phyloP scores from a whole-genome alignment of 75 land plant species.

The Selaginella tamariscina region DNA sequence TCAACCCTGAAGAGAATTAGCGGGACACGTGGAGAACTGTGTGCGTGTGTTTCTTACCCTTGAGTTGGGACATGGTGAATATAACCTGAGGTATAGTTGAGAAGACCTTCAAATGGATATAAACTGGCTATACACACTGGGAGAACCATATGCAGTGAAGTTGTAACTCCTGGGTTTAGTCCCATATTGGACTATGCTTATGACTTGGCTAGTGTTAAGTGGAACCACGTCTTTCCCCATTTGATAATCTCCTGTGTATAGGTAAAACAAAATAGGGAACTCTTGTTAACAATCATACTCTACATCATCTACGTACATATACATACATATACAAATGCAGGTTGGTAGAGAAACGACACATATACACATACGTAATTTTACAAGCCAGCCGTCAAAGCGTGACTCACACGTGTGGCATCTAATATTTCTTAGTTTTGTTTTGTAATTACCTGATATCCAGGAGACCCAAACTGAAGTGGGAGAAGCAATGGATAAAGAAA shows the following conservation, averaged over 20 bases:
- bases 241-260: constrained; percentile 63
- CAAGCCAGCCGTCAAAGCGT: too few relatives aligned
- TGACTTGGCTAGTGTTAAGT: constrained; percentile 43
- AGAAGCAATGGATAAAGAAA: constrained; percentile 51
- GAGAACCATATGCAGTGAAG: constrained; percentile 32
- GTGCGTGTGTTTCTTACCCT: constrained; percentile 29
- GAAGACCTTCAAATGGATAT: constrained; percentile 71
- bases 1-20: constrained; percentile 36
- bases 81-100: constrained; percentile 86
- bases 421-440: neutral
- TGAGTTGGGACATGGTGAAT: constrained; percentile 83
- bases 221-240: constrained; percentile 58
- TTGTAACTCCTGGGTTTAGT: neutral
- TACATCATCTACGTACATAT: neutral
- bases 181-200: constrained; percentile 61
- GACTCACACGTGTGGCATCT: too few relatives aligned
- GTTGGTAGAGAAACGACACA: neutral
- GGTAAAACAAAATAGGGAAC: neutral
- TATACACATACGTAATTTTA: too few relatives aligned
- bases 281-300: neutral
- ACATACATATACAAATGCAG: neutral
- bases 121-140: constrained; percentile 66
- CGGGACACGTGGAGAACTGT: neutral
- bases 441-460: constrained; percentile 57
- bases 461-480: constrained; percentile 83